phyloP scores from a whole-genome alignment of 2,329 filamentous ascomycete species.

The Penicillium polonicum region DNA sequence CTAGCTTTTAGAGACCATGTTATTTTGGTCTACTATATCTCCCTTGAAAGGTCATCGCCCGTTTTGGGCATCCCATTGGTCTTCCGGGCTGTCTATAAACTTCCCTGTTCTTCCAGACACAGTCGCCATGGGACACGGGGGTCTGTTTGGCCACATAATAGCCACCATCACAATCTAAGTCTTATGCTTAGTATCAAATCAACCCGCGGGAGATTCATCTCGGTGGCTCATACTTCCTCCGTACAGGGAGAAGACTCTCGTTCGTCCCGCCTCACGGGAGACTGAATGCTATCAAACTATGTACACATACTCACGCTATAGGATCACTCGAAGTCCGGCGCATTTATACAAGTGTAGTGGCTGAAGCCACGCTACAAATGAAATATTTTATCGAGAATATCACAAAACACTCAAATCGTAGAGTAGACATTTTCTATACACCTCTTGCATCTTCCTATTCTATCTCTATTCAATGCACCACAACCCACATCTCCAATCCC shows the following conservation, averaged over 20 bases:
- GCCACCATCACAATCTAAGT: not conserved
- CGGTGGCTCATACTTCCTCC: not conserved
- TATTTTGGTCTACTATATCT: not conserved
- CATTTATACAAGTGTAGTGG: not conserved
- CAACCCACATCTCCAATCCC: not conserved
- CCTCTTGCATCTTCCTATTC: not conserved
- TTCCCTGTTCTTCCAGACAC: not conserved
- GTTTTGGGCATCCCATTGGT: not conserved
- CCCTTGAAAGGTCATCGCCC: not conserved
- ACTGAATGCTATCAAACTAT: not conserved
- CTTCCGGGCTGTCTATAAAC: not conserved
- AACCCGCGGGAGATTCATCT: not conserved
- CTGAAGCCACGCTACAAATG: not conserved
- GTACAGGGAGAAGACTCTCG: not conserved
- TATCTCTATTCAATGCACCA: not conserved
- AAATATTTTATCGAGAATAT: not conserved
- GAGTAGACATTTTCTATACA: not conserved
- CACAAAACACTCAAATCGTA: not conserved
- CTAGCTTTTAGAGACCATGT: not conserved
- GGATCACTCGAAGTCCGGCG: not conserved
- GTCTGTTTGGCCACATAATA: not conserved
- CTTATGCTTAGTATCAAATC: not conserved
- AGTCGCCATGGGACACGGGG: not conserved
- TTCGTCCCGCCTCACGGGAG: not conserved
- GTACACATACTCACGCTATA: constrained; percentile 6